Percentiles rank a stretch among this genome's conserved stretches.
These are phyloP conservation scores for Purshia tridentata DNA, from an alignment of 306 rosid species.

Conservation along the genomic window DNA sequence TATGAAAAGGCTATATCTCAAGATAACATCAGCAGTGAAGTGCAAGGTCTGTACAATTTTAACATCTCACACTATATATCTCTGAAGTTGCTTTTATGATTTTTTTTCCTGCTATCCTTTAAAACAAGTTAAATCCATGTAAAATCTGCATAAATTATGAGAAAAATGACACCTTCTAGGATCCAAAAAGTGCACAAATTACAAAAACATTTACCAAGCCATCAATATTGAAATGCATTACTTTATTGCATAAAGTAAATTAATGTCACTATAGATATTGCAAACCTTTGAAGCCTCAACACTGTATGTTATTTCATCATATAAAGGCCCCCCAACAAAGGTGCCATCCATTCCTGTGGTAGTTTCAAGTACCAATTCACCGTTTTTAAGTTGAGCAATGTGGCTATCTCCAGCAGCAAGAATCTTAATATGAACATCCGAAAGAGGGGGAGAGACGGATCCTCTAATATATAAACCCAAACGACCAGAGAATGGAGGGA, in stretches of 20 bases:
- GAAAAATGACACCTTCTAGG: not conserved
- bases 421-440: slow-evolving; percentile 71
- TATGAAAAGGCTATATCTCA: not conserved
- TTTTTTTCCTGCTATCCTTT: not conserved
- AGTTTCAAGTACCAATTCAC: slow-evolving; percentile 75
- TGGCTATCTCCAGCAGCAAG: slow-evolving; percentile 75
- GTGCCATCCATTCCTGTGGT: slow-evolving; percentile 70
- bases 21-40: not conserved
- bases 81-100: not conserved
- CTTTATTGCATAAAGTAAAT: slow-evolving; percentile 1
- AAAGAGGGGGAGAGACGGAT: slow-evolving; percentile 80
- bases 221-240: slow-evolving; percentile 1
- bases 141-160: not conserved
- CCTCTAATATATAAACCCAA: slow-evolving; percentile 80
- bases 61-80: not conserved
- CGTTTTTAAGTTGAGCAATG: slow-evolving; percentile 59
- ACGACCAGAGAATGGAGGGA: slow-evolving; percentile 73
- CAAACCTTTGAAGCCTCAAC: slow-evolving; percentile 85
- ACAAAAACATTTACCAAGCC: not conserved
- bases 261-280: slow-evolving; percentile 16
- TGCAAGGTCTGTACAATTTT: not conserved
- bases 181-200: not conserved
- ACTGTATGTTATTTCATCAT: slow-evolving; percentile 71
- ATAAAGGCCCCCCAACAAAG: slow-evolving; percentile 83
- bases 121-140: not conserved